Base-by-base conservation (phyloP, 148 eudicot species). In the Arbutus unedo region DNA sequence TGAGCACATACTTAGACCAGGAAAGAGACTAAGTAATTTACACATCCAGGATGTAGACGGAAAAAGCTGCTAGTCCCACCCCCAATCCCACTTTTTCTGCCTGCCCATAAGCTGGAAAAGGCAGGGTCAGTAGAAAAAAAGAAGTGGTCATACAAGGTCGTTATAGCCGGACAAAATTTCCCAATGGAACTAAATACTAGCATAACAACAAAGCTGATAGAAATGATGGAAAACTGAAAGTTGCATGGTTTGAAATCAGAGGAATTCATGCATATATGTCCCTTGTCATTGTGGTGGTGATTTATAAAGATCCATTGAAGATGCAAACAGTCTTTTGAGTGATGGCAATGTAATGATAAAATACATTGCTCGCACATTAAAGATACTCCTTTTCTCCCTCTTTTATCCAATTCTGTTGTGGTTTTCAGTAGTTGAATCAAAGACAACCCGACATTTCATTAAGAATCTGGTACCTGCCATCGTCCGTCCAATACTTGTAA, bases 401-500 rank as follows among this genome's bases (percentile, higher is more conserved):
- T 51, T 4, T 45, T 41, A 41, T 56, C 2, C 45, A 55, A 10
- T 43, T 55, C 55, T 9, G 57, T 3, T 1, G 2, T 55, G 8
- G 53, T 6, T 75, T 80, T 25, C 25, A 75, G 81, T 55, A 55
- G 43, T 44, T 14, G 59, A 66, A 18, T 43, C 41, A 71, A 11
- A 51, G 50, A 50, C 44, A 53, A 44, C 38, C 53, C 41, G 23
- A 75, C 19, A 81, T 50, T 70, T 2, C 10, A 57, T 48, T 79
- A 18, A 85, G 76, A 86, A 81, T 67, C 4, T 9, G 56, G 56
- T 90, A 93, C 97, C 97, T 87, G 98, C 88, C 99, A 97, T 97
- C 53, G 88, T 90, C 81, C 91, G 86, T 71, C 99, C 99, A 79
- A 90, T 88, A 59, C 85, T 89, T 19, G 99, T 92, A 74, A 94